Percentiles rank a stretch among this genome's conserved stretches.
Conservation (phyloP, 805 yeast genomes). For the Ogataea trehalophila region DNA sequence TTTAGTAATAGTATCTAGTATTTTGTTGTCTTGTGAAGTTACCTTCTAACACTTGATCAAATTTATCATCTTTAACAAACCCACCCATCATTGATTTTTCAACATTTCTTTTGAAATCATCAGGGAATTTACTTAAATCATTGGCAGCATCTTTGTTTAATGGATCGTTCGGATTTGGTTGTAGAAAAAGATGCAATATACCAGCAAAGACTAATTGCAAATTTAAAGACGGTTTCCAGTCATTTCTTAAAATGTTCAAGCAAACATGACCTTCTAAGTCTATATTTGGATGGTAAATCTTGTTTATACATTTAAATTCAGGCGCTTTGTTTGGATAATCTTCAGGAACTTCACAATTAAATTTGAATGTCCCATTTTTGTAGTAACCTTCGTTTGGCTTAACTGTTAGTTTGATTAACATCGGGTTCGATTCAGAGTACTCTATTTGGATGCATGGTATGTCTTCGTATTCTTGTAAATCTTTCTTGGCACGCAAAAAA, state of each 20-base stretch:
- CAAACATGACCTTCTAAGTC: slow-evolving; percentile 89
- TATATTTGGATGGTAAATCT: slow-evolving; percentile 90
- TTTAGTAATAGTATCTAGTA: slow-evolving; percentile 1
- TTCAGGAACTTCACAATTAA: slow-evolving; percentile 59
- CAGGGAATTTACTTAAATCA: slow-evolving; percentile 40
- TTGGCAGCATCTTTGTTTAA: slow-evolving; percentile 87
- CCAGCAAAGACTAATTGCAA: slow-evolving; percentile 81
- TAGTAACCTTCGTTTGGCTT: slow-evolving; percentile 73
- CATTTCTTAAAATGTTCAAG: slow-evolving; percentile 84
- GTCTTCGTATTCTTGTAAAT: slow-evolving; percentile 57
- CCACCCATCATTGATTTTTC: slow-evolving; percentile 69
- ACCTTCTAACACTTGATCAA: slow-evolving; percentile 50
- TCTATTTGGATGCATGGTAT: slow-evolving; percentile 51
- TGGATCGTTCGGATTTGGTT: slow-evolving; percentile 91
- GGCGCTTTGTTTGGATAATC: slow-evolving; percentile 94
- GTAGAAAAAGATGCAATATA: slow-evolving; percentile 75
- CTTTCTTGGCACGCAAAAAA: slow-evolving; percentile 70
- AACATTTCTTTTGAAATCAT: slow-evolving; percentile 54
- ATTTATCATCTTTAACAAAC: slow-evolving; percentile 47
- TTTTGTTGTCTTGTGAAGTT: background rate
- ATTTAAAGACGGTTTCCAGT: slow-evolving; percentile 92
- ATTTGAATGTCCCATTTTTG: slow-evolving; percentile 61
- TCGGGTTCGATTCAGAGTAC: slow-evolving; percentile 51
- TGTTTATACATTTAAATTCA: slow-evolving; percentile 62
- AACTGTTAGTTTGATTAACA: slow-evolving; percentile 55